A percentile compares a stretch with the other conserved stretches of the same genome.
Conservation (phyloP, 768 basidiomycete genomes). For the Cystofilobasidium capitatum region DNA sequence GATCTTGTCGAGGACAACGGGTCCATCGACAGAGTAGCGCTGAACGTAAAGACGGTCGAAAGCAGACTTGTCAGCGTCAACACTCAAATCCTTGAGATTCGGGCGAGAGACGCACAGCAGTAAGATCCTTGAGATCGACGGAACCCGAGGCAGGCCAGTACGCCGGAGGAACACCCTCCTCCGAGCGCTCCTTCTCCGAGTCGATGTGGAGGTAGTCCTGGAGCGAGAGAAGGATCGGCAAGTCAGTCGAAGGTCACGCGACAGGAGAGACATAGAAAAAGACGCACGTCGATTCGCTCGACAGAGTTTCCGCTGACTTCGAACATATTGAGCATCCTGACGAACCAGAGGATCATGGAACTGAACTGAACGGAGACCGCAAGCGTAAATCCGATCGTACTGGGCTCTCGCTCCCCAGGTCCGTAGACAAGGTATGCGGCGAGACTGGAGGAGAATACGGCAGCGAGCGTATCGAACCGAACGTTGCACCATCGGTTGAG, state of each 20-base stretch:
- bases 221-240: too few species aligned
- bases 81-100: not conserved
- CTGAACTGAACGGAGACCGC: constrained; percentile 38
- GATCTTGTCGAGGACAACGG: constrained; percentile 55
- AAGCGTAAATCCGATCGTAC: constrained; percentile 38
- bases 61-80: not conserved
- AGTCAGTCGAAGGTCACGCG: constrained; percentile 49
- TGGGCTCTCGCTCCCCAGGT: constrained; percentile 33
- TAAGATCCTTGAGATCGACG: constrained; percentile 48
- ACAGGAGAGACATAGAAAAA: constrained; percentile 10
- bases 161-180: constrained; percentile 49
- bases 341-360: constrained; percentile 34
- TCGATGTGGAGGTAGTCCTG: constrained; percentile 52
- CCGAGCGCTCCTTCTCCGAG: constrained; percentile 46
- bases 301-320: constrained; percentile 40
- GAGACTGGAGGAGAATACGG: constrained; percentile 49
- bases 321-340: constrained; percentile 38
- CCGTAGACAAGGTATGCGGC: constrained; percentile 53
- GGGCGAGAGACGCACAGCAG: constrained; percentile 40
- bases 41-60: constrained; percentile 31
- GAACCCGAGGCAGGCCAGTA: constrained; percentile 56
- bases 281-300: constrained; percentile 35
- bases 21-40: constrained; percentile 51
- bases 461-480: constrained; percentile 54
- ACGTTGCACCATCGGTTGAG: constrained; percentile 45